Percentiles rank a stretch among this genome's conserved stretches.
Conservation (phyloP, 768 basidiomycete species). For the Hypholoma fasciculare region DNA sequence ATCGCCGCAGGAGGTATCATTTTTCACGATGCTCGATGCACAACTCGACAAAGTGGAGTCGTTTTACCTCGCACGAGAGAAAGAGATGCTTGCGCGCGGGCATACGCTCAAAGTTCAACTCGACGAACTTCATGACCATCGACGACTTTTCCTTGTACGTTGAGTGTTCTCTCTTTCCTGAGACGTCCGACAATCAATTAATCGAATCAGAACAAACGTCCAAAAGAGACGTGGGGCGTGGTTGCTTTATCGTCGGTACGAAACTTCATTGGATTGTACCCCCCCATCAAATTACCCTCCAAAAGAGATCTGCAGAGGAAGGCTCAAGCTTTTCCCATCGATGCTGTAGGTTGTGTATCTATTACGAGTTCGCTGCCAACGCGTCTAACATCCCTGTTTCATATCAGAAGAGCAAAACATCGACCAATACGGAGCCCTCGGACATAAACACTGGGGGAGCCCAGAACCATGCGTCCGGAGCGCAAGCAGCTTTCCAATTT, state of each 20-base stretch:
- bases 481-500: not conserved
- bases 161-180: not conserved
- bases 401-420: no score
- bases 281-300: not conserved
- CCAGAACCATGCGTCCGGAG: no score
- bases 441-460: no score
- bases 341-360: not conserved
- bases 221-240: constrained; percentile 16
- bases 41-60: constrained; percentile 84
- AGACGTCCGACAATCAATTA: not conserved
- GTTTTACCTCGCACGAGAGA: constrained; percentile 78
- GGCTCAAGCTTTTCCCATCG: not conserved
- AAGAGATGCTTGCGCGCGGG: constrained; percentile 52
- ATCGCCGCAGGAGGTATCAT: constrained; percentile 60
- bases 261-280: constrained; percentile 4
- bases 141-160: constrained; percentile 56
- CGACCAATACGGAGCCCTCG: no score
- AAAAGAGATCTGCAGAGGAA: not conserved
- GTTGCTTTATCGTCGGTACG: constrained; percentile 15
- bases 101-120: constrained; percentile 65
- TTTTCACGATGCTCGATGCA: constrained; percentile 75
- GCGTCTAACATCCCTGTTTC: no score
- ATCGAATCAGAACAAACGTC: constrained; percentile 15
- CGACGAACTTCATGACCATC: constrained; percentile 70
- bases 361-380: no score